These are phyloP conservation scores for Beverwykella pulmonaria DNA, from an alignment of 495 filamentous ascomycete genomes.

Conservation along the genomic window DNA sequence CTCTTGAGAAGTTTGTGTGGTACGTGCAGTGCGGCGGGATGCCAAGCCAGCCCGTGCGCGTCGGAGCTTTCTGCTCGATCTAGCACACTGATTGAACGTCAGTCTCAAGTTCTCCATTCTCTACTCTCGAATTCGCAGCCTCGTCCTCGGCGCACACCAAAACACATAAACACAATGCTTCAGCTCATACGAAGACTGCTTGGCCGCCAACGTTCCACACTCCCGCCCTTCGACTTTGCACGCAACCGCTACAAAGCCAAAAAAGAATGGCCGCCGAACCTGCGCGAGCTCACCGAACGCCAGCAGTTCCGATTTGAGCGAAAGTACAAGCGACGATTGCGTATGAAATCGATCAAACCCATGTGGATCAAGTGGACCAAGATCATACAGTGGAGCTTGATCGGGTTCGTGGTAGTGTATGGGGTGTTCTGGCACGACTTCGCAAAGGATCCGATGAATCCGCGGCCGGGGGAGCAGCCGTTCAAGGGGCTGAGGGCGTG, in stretches of 20 bases:
- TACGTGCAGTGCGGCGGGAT: not conserved
- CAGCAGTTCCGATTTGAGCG: constrained; percentile 85
- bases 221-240: constrained; percentile 39
- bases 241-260: constrained; percentile 74
- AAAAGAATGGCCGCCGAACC: constrained; percentile 90
- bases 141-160: not conserved
- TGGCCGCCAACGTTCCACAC: not conserved
- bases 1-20: not conserved
- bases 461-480: constrained; percentile 16
- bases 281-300: constrained; percentile 73
- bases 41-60: not conserved
- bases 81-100: not conserved
- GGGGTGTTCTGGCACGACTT: constrained; percentile 76
- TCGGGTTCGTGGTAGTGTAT: constrained; percentile 69
- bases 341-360: constrained; percentile 74
- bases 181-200: constrained; percentile 3
- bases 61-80: not conserved
- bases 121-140: not conserved
- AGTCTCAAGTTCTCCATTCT: not conserved
- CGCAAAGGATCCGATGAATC: constrained; percentile 42
- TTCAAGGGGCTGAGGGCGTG: constrained; percentile 21
- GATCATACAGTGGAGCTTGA: constrained; percentile 64
- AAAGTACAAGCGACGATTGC: constrained; percentile 52
- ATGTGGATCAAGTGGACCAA: constrained; percentile 71
- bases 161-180: not conserved